Conservation (phyloP, 305 asterid species). For the Solanum hybrid region DNA sequence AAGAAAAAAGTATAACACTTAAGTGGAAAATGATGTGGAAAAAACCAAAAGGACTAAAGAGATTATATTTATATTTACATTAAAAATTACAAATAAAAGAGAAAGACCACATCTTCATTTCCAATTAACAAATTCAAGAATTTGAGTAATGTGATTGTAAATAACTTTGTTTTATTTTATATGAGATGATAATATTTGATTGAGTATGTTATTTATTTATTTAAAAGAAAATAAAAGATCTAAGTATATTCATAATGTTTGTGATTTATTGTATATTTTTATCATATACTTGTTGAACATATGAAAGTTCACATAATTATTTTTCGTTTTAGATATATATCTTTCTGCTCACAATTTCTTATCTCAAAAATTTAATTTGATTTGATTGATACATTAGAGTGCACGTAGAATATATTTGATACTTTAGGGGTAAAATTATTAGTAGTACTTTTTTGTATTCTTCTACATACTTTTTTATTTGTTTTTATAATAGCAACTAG, state of each 20-base stretch:
- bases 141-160: not conserved
- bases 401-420: not conserved
- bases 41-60: too few species aligned
- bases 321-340: too few species aligned
- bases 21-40: not conserved
- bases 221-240: too few species aligned
- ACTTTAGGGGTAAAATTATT: not conserved
- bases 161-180: not conserved
- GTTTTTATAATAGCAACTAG: not conserved
- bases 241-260: not conserved
- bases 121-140: not conserved
- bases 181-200: not conserved
- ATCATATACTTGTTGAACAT: not conserved
- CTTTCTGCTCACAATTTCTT: not conserved
- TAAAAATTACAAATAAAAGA: not conserved
- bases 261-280: not conserved
- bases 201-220: not conserved
- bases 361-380: not conserved
- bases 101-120: not conserved
- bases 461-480: not conserved
- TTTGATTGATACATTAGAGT: not conserved
- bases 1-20: not conserved
- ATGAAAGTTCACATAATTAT: too few species aligned
- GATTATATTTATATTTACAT: too few species aligned
- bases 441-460: not conserved